A percentile compares a stretch with the other conserved stretches of the same genome.
Conservation (phyloP, 140 eudicot genomes). For the Senecio squalidus region DNA sequence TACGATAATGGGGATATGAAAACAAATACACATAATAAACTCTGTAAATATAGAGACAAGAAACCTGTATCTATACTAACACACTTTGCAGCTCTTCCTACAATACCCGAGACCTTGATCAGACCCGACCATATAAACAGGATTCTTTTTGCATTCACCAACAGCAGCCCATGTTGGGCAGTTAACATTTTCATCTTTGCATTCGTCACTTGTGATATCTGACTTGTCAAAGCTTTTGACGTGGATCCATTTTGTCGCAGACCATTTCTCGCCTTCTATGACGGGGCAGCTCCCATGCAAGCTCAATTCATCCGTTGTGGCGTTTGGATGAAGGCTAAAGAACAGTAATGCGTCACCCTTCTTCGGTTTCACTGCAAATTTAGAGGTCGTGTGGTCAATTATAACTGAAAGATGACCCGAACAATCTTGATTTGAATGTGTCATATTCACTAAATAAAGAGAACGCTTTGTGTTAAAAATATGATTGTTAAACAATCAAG, state of each 20-base stretch:
- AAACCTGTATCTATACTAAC: constrained; percentile 31
- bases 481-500: too few species aligned
- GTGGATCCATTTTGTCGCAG: constrained; percentile 87
- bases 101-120: constrained; percentile 46
- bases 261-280: constrained; percentile 96
- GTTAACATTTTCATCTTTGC: constrained; percentile 45
- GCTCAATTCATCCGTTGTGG: constrained; percentile 71
- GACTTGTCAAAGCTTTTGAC: constrained; percentile 57
- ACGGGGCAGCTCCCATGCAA: constrained; percentile 94
- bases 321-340: constrained; percentile 86
- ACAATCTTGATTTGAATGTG: neutral
- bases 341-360: constrained; percentile 90
- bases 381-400: neutral
- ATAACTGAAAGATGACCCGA: neutral
- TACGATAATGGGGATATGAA: constrained; percentile 3
- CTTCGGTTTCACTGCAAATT: constrained; percentile 63
- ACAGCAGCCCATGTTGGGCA: constrained; percentile 62
- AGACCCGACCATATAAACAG: constrained; percentile 70
- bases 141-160: constrained; percentile 77
- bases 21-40: constrained; percentile 7
- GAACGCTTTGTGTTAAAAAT: too few species aligned
- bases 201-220: constrained; percentile 25
- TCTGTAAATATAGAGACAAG: constrained; percentile 5
- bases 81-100: constrained; percentile 85
- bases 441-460: neutral